Evolutionary conservation across 257 asterid genomes (phyloP), one percentile per base, ranked within the genome.

Genomic region (Capsicum rhomboideum): DNA sequence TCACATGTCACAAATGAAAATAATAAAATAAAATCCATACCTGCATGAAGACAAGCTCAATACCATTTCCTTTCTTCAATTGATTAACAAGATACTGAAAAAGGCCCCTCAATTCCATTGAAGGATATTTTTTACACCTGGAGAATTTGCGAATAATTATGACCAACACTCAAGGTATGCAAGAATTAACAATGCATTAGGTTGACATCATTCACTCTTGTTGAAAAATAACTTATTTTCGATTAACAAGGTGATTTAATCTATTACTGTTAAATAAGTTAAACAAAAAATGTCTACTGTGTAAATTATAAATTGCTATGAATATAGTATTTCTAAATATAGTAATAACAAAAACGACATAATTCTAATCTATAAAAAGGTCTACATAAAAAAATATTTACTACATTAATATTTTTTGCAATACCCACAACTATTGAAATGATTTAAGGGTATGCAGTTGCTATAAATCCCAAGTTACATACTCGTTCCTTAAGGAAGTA

Each of bases 31-130:
- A 54, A 28, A 74, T 66, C 2, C 18, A 63, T 81, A 90, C 99
- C 99, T 97, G 99, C 84, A 97, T 88, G 86, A 97, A 93, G 87
- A 95, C 94, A 86, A 97, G 99, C 91, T 97, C 99, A 88, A 93
- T 93, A 85, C 99, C 99, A 88, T 85, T 88, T 82, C 99, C 99
- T 88, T 91, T 95, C 92, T 97, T 97, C 93, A 97, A 92, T 87
- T 97, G 99, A 87, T 97, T 95, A 31, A 91, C 97, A 83, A 97
- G 98, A 89, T 97, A 97, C 92, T 97, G 99, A 90, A 97, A 97
- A 83, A 97, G 98, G 63, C 99, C 99, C 88, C 98, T 89, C 85
- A 97, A 97, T 88, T 97, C 99, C 99, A 97, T 95, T 14, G 99
- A 97, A 52, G 99, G 99, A 74, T 97, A 97, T 86, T 97, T 97